Conservation (phyloP, 2,329 filamentous ascomycete species). For the Calonectria ilicicola region DNA sequence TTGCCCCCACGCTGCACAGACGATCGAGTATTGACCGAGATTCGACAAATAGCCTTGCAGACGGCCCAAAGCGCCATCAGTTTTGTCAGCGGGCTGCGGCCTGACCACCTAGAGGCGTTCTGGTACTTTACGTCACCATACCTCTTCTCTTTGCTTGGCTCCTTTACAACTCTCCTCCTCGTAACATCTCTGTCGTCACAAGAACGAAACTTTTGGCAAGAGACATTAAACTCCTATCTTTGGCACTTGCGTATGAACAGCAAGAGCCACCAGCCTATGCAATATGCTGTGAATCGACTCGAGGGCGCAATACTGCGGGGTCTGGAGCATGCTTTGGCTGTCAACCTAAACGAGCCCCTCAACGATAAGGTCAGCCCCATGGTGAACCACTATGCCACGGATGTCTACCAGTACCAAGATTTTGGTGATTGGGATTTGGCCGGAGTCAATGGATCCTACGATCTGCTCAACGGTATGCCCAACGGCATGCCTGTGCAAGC, state of each 20-base stretch:
- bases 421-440: constrained; percentile 50
- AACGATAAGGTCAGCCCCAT: constrained; percentile 46
- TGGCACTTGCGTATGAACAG: constrained; percentile 50
- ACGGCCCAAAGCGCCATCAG: constrained; percentile 48
- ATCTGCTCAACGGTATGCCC: constrained; percentile 43
- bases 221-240: constrained; percentile 49
- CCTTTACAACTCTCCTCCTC: constrained; percentile 53
- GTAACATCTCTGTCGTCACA: constrained; percentile 47
- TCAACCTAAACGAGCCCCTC: constrained; percentile 48
- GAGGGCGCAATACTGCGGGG: constrained; percentile 53
- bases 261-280: constrained; percentile 51
- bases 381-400: constrained; percentile 41
- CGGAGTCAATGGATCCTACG: constrained; percentile 43
- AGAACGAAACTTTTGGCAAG: constrained; percentile 48
- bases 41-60: constrained; percentile 47
- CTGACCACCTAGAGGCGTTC: constrained; percentile 55
- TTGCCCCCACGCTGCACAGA: constrained; percentile 45
- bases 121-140: constrained; percentile 55
- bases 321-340: constrained; percentile 50
- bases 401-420: constrained; percentile 48
- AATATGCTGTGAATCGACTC: constrained; percentile 51
- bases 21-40: constrained; percentile 42
- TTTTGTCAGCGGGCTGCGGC: constrained; percentile 48
- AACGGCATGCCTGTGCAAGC: constrained; percentile 40
- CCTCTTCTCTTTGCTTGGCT: constrained; percentile 53